Evolutionary conservation across 1,284 basidiomycete species (phyloP), one percentile per base, ranked within the genome.

Genomic region (Sporisorium reilianum): DNA sequence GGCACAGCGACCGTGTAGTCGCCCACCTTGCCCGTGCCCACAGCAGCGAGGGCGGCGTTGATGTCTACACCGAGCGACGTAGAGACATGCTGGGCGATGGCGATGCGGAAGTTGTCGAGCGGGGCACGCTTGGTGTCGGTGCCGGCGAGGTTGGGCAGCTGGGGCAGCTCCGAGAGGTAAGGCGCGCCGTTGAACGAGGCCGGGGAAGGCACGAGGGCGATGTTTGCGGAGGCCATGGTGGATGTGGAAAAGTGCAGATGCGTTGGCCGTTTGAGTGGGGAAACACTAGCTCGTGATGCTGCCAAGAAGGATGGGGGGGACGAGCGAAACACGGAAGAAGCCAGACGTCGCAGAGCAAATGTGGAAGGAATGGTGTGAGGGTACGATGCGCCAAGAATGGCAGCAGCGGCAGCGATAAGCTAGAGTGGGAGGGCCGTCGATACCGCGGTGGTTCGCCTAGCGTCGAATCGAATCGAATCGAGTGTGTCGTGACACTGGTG

Each of bases 1-100:
- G 95, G 93, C 44, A 98, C 86, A 5, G 97, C 95, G 32, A 99
- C 89, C 0, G 92, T 93, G 79, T 97, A 94, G 86, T 99, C 96
- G 49, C 89, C 90, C 25, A 76, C 66, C 86, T 96, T 95, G 87
- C 94, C 95, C 51, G 93, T 93, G 85, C 95, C 92, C 6, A 97
- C 92, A 16, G 92, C 95, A 28, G 89, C 85, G 84, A 92, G 96
- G 0, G 91, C 92, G 81, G 93, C 87, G 12, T 83, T 79, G 48
- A 86, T 51, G 30, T 78, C 69, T 25, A 84, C 65, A 18, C 89
- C 89, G 30, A 96, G 88, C 0, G 90, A 89, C 50, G 91, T 89
- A 9, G 91, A 89, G 50, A 97, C 86, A 62, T 90, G 88, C 79
- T 91, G 88, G 2, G 96, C 94, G 73, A 94, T 93, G 40, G 93